phyloP scores from a whole-genome alignment of 169 alveolate species.

The Plasmodium malariae region DNA sequence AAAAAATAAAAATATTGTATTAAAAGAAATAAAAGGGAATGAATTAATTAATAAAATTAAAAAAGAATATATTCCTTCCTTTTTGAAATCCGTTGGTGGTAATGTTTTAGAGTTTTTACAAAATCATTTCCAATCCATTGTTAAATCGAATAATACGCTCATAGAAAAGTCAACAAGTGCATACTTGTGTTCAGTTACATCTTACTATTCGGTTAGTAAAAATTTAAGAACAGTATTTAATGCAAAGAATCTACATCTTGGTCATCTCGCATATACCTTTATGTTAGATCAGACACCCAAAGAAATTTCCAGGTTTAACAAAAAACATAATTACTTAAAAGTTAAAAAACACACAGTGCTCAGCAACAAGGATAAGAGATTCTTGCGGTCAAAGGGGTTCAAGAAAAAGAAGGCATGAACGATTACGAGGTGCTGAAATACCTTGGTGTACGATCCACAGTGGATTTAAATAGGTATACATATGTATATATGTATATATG shows the following conservation, averaged over 20 bases:
- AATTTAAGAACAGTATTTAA: slow-evolving; percentile 6
- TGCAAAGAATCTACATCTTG: slow-evolving; percentile 39
- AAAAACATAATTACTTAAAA: slow-evolving; percentile 10
- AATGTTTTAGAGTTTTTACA: slow-evolving; percentile 29
- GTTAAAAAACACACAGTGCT: slow-evolving; percentile 7
- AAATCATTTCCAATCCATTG: slow-evolving; percentile 30
- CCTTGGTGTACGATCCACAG: too few relatives aligned
- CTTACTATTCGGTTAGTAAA: slow-evolving; percentile 39
- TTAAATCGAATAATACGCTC: slow-evolving; percentile 20
- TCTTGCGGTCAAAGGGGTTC: background rate
- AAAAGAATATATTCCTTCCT: slow-evolving; percentile 15
- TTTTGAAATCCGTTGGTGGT: slow-evolving; percentile 40
- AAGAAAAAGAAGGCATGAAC: background rate
- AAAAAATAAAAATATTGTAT: slow-evolving; percentile 20
- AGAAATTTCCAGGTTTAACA: slow-evolving; percentile 17
- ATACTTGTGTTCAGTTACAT: slow-evolving; percentile 14
- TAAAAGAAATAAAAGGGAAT: slow-evolving; percentile 16
- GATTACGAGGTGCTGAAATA: background rate
- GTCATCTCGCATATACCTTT: slow-evolving; percentile 51
- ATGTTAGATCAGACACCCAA: slow-evolving; percentile 25
- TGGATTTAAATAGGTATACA: background rate
- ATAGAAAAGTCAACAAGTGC: slow-evolving; percentile 47
- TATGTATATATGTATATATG: background rate
- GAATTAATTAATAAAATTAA: slow-evolving; percentile 9
- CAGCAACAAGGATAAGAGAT: slow-evolving; percentile 24